A percentile compares a stretch with the other conserved stretches of the same genome.
phyloP scores from a whole-genome alignment of 2,329 filamentous ascomycete genomes.

The Nemania diffusa region DNA sequence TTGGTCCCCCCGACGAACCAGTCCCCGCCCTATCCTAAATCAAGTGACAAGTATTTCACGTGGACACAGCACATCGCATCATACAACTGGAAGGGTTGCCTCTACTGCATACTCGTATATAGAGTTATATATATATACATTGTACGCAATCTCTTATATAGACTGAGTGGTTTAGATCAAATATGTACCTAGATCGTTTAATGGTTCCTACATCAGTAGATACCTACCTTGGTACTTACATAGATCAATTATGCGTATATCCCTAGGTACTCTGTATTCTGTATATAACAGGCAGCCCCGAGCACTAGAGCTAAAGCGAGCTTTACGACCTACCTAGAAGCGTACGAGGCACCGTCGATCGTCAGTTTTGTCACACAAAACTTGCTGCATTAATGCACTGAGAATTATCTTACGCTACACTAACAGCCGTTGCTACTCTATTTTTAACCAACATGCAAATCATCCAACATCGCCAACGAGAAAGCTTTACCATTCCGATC shows the following conservation, averaged over 20 bases:
- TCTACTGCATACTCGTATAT: not conserved
- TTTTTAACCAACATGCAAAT: conserved; percentile 31
- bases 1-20: not conserved
- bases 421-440: conserved; percentile 31
- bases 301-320: not conserved
- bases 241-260: too few relatives aligned
- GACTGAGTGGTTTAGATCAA: not conserved
- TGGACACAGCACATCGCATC: conserved; percentile 6
- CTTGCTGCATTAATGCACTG: conserved; percentile 24
- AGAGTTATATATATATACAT: not conserved
- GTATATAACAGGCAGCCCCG: not conserved
- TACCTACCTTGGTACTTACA: too few relatives aligned
- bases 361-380: conserved; percentile 9
- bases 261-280: not conserved
- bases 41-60: conserved; percentile 14
- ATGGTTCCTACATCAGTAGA: too few relatives aligned
- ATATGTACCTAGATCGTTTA: conserved; percentile 2
- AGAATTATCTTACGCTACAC: conserved; percentile 15
- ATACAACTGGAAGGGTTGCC: too few relatives aligned
- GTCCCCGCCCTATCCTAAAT: not conserved
- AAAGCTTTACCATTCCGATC: not conserved
- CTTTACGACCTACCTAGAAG: not conserved
- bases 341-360: conserved; percentile 7
- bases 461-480: not conserved
- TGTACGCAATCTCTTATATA: too few relatives aligned